Base-by-base conservation (phyloP, 352 stramenopile species). In the Pilasporangium apinafurcum region DNA sequence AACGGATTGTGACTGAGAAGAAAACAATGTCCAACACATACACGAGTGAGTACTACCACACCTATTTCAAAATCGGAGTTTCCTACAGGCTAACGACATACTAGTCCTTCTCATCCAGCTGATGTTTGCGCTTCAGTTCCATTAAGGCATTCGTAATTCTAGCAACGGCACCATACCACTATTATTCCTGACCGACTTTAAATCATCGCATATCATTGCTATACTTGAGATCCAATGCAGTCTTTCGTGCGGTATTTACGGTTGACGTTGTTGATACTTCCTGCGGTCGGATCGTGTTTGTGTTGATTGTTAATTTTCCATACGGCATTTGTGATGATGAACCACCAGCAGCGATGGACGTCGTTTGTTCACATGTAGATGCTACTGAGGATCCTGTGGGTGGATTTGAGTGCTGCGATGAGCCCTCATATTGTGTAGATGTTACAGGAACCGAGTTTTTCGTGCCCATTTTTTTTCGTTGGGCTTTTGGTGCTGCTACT, bases 131-230 rank as follows among this genome's bases (percentile, higher is more conserved):
- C 68, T 83, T 77, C 53, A 86, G 66, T 31, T 88, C 59, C 46
- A 71, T 78, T n/a, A 92, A 62, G 14, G 80, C 75, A 21, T 85
- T 85, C 6, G 78, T 83, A 56, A 92, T 86, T 40, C 76, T 91
- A n/a, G 17, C n/a, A n/a, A n/a, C n/a, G n/a, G n/a, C n/a, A n/a
- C n/a, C n/a, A n/a, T n/a, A n/a, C n/a, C n/a, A n/a, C n/a, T n/a
- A n/a, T n/a, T n/a, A n/a, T n/a, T n/a, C n/a, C n/a, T 32, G 28
- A 40, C 24, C 30, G 8, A 36, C 14, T 31, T 38, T 20, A 27
- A 2, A 53, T 10, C 18, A 37, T 2, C 5, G 14, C 29, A 34
- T 14, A 12, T 9, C 17, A 17, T 14, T 10, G 5, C 43, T 60
- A 8, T 53, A 91, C 79, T 92, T 89, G 36, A 83, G 56, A 29